A percentile compares a stretch with the other conserved stretches of the same genome.
Conservation (phyloP, 345 rosid genomes). For the Corchorus olitorius region DNA sequence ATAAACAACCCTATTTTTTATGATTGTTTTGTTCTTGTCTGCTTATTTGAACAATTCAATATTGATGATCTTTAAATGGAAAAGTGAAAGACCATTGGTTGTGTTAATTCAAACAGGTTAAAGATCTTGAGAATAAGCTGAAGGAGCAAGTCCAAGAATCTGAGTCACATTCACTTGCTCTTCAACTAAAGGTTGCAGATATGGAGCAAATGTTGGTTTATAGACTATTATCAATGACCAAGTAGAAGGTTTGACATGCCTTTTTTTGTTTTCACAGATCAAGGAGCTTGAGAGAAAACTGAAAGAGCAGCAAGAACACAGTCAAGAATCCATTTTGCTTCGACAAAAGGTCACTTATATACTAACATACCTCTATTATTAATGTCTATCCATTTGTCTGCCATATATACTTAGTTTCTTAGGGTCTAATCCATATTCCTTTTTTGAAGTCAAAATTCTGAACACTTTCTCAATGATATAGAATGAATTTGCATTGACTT, state of each 20-base stretch:
- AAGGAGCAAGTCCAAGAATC: constrained; percentile 63
- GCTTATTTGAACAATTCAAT: neutral
- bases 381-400: neutral
- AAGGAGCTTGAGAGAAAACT: constrained; percentile 66
- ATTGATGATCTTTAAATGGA: neutral
- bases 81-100: neutral
- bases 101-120: constrained; percentile 47
- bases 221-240: neutral
- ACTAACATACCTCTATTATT: neutral
- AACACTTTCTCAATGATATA: constrained; percentile 53
- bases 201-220: neutral
- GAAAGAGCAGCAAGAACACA: constrained; percentile 52
- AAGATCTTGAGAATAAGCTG: constrained; percentile 70
- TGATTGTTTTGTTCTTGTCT: neutral
- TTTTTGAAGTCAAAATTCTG: neutral
- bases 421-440: constrained; percentile 49
- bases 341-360: constrained; percentile 12
- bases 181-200: constrained; percentile 60
- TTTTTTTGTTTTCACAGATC: constrained; percentile 39
- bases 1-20: neutral
- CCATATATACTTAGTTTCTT: neutral
- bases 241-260: neutral
- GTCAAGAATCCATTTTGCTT: constrained; percentile 51
- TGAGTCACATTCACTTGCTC: constrained; percentile 41
- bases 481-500: constrained; percentile 1